Evolutionary conservation across 148 eudicot species (phyloP).

Genomic region (Cornus suecica): DNA sequence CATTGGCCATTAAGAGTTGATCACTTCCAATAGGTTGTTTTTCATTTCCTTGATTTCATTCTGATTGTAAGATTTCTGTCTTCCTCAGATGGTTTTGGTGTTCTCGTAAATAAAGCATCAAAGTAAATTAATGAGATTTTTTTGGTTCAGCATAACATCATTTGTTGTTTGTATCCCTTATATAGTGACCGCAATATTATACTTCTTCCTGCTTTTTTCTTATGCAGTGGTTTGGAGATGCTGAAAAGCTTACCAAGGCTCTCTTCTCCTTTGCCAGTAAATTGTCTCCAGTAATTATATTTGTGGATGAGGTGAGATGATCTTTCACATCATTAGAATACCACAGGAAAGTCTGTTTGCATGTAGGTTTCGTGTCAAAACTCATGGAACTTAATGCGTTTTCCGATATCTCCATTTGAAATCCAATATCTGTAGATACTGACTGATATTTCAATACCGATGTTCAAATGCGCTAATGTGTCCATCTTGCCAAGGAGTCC

Average conservation of each 20-base stretch:
- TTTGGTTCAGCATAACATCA: neutral
- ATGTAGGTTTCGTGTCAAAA: neutral
- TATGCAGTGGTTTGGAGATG: conserved; percentile 98
- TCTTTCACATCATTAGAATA: neutral
- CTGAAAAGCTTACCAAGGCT: conserved; percentile 96
- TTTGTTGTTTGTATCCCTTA: neutral
- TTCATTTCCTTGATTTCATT: no score
- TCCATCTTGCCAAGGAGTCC: no score
- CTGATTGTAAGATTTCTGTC: neutral
- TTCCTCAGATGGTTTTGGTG: neutral
- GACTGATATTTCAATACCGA: no score
- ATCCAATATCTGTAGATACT: no score
- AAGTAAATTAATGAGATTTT: neutral
- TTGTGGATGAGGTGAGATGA: conserved; percentile 91
- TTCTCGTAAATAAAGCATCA: neutral
- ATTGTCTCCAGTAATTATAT: conserved; percentile 93
- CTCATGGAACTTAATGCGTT: no score
- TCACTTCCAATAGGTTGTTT: no score
- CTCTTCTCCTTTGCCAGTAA: conserved; percentile 97
- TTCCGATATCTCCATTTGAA: no score
- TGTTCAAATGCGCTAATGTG: no score
- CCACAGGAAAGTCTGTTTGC: neutral
- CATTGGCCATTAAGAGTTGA: no score
- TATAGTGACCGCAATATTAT: neutral
- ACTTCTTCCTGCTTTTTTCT: conserved; percentile 5